phyloP scores from a whole-genome alignment of 1,139 yeast genomes.

The Suhomyces anneliseae region DNA sequence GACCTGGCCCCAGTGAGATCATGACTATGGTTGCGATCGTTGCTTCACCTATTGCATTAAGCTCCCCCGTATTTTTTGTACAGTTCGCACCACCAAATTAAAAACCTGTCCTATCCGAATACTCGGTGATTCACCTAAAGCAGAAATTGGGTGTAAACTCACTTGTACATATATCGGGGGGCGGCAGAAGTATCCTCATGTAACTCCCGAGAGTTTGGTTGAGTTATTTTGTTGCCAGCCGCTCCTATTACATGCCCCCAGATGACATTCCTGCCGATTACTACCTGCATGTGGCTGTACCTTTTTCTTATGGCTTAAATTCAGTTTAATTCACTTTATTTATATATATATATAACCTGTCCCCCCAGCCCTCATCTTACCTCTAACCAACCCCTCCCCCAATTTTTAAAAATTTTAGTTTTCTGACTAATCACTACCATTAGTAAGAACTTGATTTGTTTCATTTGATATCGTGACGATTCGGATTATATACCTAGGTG shows the following conservation, averaged over 20 bases:
- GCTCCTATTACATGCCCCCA: background rate
- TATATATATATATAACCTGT: constrained; percentile 2
- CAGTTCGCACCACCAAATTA: background rate
- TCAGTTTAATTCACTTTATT: background rate
- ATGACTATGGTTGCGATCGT: too few relatives aligned
- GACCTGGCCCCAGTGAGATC: too few relatives aligned
- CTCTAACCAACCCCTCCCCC: background rate
- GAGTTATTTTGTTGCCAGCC: constrained; percentile 1
- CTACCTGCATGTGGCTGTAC: too few relatives aligned
- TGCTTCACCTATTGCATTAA: too few relatives aligned
- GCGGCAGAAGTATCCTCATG: background rate
- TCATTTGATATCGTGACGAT: too few relatives aligned
- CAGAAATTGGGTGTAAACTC: background rate
- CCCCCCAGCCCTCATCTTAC: background rate
- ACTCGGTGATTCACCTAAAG: background rate
- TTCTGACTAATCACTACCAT: background rate
- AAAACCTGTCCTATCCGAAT: constrained; percentile 1
- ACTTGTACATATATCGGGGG: background rate
- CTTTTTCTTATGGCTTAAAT: too few relatives aligned
- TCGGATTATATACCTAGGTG: too few relatives aligned
- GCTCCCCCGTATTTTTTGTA: too few relatives aligned
- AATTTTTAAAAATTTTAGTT: background rate
- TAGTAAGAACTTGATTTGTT: too few relatives aligned
- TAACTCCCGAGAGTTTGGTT: background rate
- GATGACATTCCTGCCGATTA: too few relatives aligned